Conservation (phyloP, 108 stramenopile species). For the Discostella stelligeroides region DNA sequence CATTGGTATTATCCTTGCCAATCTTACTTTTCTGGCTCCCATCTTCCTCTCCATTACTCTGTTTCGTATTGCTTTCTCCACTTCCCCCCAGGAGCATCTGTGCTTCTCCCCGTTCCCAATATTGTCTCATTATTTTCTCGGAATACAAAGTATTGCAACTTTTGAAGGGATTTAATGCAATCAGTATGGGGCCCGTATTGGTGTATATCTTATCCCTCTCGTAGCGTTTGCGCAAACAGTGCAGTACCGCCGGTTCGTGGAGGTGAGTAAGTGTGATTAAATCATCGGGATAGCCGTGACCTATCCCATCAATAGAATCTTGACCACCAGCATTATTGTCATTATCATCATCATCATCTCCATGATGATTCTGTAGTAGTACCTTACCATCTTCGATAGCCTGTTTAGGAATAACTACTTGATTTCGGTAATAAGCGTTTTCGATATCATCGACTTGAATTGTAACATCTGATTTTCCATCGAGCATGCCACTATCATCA, state of each 20-base stretch:
- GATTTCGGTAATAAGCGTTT: constrained; percentile 19
- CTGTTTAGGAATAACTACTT: constrained; percentile 21
- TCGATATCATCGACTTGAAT: constrained; percentile 27
- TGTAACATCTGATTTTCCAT: constrained; percentile 7
- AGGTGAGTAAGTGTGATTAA: constrained; percentile 76
- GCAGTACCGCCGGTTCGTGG: constrained; percentile 87
- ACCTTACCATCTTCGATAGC: constrained; percentile 34
- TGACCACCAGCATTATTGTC: not conserved
- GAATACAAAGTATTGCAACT: constrained; percentile 60
- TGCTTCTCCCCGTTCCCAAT: constrained; percentile 65
- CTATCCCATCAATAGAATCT: not conserved
- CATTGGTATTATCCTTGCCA: not conserved
- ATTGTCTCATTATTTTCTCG: constrained; percentile 68
- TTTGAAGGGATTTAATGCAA: constrained; percentile 96
- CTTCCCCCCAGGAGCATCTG: constrained; percentile 25
- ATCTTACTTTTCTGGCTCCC: not conserved
- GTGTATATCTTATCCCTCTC: constrained; percentile 87
- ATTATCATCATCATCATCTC: constrained; percentile 30
- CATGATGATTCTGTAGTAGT: constrained; percentile 40
- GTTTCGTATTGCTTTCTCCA: constrained; percentile 1
- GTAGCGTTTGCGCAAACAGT: constrained; percentile 83
- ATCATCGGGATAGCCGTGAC: constrained; percentile 55
- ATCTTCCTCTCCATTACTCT: constrained; percentile 1
- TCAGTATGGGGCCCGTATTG: constrained; percentile 90
- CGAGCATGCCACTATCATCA: constrained; percentile 6